phyloP scores from a whole-genome alignment of 306 rosid genomes.

The Inga laurina region DNA sequence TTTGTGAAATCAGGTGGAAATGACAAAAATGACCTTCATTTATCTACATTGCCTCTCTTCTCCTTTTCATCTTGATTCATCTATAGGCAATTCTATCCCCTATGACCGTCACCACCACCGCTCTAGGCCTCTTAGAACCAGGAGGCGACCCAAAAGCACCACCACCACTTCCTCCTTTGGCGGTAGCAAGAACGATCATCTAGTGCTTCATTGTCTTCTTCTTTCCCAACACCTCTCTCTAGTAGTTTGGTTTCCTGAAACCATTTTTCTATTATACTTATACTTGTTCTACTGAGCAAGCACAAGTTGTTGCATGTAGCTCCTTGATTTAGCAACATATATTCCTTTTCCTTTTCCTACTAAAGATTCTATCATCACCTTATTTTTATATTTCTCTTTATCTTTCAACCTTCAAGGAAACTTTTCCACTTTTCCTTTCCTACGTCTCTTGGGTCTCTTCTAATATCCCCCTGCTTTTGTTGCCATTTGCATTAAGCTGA shows the following conservation, averaged over 20 bases:
- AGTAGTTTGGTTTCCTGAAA: slow-evolving; percentile 12
- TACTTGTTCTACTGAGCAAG: neutral
- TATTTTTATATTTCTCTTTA: neutral
- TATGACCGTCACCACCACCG: neutral
- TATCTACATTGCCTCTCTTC: too few species aligned
- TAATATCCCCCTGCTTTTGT: slow-evolving; percentile 26
- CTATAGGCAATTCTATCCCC: too few species aligned
- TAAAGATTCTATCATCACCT: slow-evolving; percentile 37
- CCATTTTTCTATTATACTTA: neutral
- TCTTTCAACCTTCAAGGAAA: slow-evolving; percentile 43
- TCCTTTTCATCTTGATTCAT: too few species aligned
- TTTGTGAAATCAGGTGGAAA: too few species aligned
- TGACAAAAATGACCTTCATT: too few species aligned
- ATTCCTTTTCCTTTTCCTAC: slow-evolving; percentile 46
- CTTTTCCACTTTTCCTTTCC: slow-evolving; percentile 35
- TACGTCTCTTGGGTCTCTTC: neutral
- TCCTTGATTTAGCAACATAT: slow-evolving; percentile 33
- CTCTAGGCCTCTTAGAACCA: slow-evolving; percentile 58
- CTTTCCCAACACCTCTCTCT: neutral
- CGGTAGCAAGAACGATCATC: slow-evolving; percentile 24
- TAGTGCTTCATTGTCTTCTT: neutral
- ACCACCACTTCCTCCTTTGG: neutral
- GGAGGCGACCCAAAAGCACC: slow-evolving; percentile 52
- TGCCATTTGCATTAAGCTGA: slow-evolving; percentile 28
- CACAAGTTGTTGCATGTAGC: neutral